Base-by-base conservation (phyloP, 108 stramenopile species). In the Stephanodiscus triporus region DNA sequence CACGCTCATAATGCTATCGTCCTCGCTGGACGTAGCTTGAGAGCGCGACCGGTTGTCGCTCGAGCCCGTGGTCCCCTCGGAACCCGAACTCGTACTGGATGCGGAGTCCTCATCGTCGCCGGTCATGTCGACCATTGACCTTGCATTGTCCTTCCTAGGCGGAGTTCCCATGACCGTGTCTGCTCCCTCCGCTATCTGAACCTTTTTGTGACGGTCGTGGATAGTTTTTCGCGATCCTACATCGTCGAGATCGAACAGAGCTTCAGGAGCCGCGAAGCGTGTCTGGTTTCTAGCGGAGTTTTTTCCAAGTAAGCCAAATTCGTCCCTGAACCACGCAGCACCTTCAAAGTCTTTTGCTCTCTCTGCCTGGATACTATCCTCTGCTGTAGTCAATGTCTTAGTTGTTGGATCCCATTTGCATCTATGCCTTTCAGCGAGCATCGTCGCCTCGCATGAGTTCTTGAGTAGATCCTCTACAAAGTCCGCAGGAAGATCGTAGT, bases 291-390 rank as follows among this genome's bases (percentile, higher is more conserved):
- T 5, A 6, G 20, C n/a, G 11, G 6, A 14, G 19, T 36, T 32
- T 17, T 36, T 10, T 24, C 10, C 23, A 2, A 34, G 58, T 2
- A 34, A 13, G 6, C 58, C 58, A 10, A 59, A 36, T 4, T 59
- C 58, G 16, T 59, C 58, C 58, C 37, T 59, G 32, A 34, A 59
- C 58, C 58, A 59, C 3, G 58, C 27, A 9, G 58, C 30, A 11
- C 0, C 8, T 34, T 59, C 58, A 9, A 59, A 14, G 30, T 5
- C 2, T 13, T 29, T 34, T 1, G 9, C 27, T 14, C 1, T 34
- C 23, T 59, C 30, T 13, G 20, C 32, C 58, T 6, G 13, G 1
- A 17, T 32, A 22, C 9, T 14, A 11, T 59, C 58, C 30, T 59
- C 58, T 6, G 10, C 6, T 19, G 58, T 59, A 1, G 58, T 59